Conservation (phyloP, 768 basidiomycete species). For the Termitomyces sp. region DNA sequence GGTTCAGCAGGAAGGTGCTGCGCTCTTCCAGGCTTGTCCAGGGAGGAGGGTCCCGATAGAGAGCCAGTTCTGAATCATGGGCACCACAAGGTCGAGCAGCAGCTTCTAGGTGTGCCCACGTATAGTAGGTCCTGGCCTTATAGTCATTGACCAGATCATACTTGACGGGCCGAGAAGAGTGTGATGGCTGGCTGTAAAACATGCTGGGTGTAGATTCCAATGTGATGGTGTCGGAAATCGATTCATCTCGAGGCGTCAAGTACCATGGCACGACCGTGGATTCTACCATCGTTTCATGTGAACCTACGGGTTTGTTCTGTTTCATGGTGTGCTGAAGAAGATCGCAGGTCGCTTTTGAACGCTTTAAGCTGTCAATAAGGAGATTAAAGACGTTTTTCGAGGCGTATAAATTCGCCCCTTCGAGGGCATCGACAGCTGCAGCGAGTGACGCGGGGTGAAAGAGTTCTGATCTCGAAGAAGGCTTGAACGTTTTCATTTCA, state of each 20-base stretch:
- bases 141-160: constrained; percentile 12
- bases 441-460: constrained; percentile 39
- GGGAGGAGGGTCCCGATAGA: constrained; percentile 32
- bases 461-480: constrained; percentile 22
- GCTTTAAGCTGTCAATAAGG: constrained; percentile 19
- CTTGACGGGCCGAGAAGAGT: background rate
- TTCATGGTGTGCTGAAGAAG: background rate
- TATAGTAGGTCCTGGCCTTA: constrained; percentile 11
- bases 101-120: constrained; percentile 2
- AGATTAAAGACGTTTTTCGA: constrained; percentile 18
- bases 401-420: constrained; percentile 9
- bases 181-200: constrained; percentile 12
- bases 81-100: background rate
- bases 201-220: constrained; percentile 7
- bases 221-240: background rate
- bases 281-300: background rate
- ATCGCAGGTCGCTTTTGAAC: background rate
- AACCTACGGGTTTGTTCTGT: background rate
- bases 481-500: constrained; percentile 16
- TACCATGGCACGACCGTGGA: background rate
- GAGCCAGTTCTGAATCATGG: constrained; percentile 23
- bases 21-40: constrained; percentile 23
- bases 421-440: constrained; percentile 25
- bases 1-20: constrained; percentile 1
- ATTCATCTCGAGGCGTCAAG: background rate